Evolutionary conservation across 331 rosid species (phyloP).

Genomic region (Saraca asoca): DNA sequence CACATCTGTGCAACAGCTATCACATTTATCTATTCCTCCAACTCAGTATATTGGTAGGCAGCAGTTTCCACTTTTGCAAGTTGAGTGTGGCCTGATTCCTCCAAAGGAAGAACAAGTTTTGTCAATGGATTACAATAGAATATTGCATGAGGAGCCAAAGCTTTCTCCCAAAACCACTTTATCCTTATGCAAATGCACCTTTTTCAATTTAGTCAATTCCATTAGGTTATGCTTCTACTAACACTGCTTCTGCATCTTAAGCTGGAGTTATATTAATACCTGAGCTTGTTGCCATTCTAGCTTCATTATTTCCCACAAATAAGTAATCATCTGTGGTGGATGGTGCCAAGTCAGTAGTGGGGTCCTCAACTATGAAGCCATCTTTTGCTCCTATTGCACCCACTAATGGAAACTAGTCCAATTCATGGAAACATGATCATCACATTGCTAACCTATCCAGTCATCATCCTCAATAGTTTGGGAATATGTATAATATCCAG

Average conservation of each 20-base stretch:
- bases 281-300: slow-evolving; percentile 83
- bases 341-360: slow-evolving; percentile 48
- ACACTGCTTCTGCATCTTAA: slow-evolving; percentile 54
- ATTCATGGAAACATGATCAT: slow-evolving; percentile 68
- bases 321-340: slow-evolving; percentile 59
- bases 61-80: slow-evolving; percentile 53
- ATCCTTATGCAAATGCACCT: slow-evolving; percentile 48
- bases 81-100: slow-evolving; percentile 54
- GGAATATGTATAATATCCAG: slow-evolving; percentile 55
- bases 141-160: slow-evolving; percentile 62
- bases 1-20: slow-evolving; percentile 52
- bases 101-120: slow-evolving; percentile 58
- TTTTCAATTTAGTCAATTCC: slow-evolving; percentile 51
- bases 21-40: slow-evolving; percentile 53
- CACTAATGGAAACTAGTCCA: slow-evolving; percentile 54
- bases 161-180: slow-evolving; percentile 50
- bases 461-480: slow-evolving; percentile 59
- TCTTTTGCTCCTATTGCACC: slow-evolving; percentile 48
- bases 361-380: slow-evolving; percentile 55
- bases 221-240: too few relatives aligned
- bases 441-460: slow-evolving; percentile 57
- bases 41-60: slow-evolving; percentile 65
- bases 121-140: slow-evolving; percentile 58
- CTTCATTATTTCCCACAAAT: slow-evolving; percentile 68
- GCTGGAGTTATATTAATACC: slow-evolving; percentile 81